Conservation (phyloP, 495 filamentous ascomycete species). For the Penicillium paxilli region DNA sequence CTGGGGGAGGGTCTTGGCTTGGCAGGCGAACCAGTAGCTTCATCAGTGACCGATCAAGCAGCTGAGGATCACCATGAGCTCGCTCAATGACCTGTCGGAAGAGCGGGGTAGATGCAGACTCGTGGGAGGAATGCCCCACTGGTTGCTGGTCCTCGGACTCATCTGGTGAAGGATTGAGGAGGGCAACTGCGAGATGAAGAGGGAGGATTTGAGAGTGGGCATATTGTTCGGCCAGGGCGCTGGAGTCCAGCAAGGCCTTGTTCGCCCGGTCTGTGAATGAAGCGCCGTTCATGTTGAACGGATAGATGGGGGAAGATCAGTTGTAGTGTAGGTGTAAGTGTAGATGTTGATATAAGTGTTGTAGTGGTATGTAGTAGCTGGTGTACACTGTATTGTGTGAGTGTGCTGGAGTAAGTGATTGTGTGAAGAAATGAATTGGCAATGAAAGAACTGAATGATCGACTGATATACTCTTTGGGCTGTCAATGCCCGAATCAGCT, state of each 20-base stretch:
- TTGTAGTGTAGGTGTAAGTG: neutral
- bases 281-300: conserved; percentile 43
- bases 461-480: conserved; percentile 24
- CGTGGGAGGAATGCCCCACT: conserved; percentile 57
- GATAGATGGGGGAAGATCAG: conserved; percentile 3
- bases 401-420: neutral
- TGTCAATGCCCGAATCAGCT: conserved; percentile 22
- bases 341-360: too few relatives aligned
- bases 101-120: conserved; percentile 60
- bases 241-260: conserved; percentile 83
- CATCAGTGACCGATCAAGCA: conserved; percentile 84
- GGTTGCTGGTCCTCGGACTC: conserved; percentile 74
- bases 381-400: too few relatives aligned
- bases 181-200: conserved; percentile 81
- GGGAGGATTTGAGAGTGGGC: conserved; percentile 87
- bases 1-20: conserved; percentile 92
- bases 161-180: conserved; percentile 82
- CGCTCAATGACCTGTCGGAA: conserved; percentile 93
- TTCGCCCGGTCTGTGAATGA: conserved; percentile 91
- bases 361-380: conserved; percentile 3
- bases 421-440: neutral
- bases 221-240: conserved; percentile 79
- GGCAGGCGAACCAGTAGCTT: conserved; percentile 87
- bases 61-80: conserved; percentile 88
- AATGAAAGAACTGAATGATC: neutral